Evolutionary conservation across 2,329 filamentous ascomycete species (phyloP).

Genomic region (Claviceps arundinis): DNA sequence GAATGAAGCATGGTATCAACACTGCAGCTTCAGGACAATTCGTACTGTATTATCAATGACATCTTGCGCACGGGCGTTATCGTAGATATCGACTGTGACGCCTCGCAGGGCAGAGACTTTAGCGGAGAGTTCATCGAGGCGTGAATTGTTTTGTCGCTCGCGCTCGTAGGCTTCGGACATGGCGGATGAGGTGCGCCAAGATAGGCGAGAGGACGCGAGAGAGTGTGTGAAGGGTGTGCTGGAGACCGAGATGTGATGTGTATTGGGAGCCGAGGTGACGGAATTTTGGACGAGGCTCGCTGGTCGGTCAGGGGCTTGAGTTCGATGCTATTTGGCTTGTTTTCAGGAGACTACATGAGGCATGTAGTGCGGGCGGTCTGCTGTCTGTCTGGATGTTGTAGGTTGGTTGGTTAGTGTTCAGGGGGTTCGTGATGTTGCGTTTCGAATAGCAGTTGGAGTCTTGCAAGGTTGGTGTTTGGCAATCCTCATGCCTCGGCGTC

Average conservation of each 20-base stretch:
- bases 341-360: not conserved
- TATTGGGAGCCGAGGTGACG: not conserved
- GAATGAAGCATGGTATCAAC: no score
- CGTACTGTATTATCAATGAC: constrained; percentile 77
- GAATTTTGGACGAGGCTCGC: not conserved
- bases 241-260: not conserved
- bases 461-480: not conserved
- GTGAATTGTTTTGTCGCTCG: constrained; percentile 85
- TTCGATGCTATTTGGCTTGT: not conserved
- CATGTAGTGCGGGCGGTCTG: not conserved
- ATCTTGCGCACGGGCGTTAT: constrained; percentile 78
- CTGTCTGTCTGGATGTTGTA: not conserved
- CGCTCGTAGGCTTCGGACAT: constrained; percentile 72
- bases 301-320: not conserved
- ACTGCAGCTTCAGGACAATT: not conserved
- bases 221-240: not conserved
- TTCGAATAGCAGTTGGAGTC: no score
- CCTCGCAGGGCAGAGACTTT: constrained; percentile 88
- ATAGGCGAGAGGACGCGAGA: not conserved
- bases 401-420: not conserved
- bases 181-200: not conserved
- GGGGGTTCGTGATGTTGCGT: no score
- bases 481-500: no score
- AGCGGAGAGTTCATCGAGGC: constrained; percentile 75
- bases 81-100: constrained; percentile 96